A percentile compares a stretch with the other conserved stretches of the same genome.
Evolutionary conservation across 257 asterid genomes (phyloP).

Genomic region (Rubia yunnanensis): DNA sequence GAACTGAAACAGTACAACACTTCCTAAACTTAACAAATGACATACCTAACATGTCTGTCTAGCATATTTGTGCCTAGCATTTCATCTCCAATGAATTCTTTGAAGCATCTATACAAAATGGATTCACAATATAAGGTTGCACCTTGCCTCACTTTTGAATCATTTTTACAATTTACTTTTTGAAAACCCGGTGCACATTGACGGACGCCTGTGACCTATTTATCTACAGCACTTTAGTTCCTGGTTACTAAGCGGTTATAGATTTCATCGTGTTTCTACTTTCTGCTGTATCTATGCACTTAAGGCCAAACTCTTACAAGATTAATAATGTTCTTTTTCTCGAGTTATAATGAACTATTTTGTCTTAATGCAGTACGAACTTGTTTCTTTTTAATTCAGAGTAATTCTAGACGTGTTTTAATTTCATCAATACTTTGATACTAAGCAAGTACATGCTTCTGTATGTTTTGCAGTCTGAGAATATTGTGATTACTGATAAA

Average conservation of each 20-base stretch:
- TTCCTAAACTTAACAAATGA: background rate
- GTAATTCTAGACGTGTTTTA: background rate
- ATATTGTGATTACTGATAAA: conserved; percentile 62
- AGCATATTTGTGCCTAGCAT: background rate
- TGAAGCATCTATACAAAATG: background rate
- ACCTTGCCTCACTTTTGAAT: too few relatives aligned
- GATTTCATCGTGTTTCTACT: background rate
- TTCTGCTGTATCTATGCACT: background rate
- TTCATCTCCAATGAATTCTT: background rate
- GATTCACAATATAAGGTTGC: too few relatives aligned
- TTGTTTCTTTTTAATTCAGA: background rate
- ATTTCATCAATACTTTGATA: background rate
- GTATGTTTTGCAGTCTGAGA: conserved; percentile 62
- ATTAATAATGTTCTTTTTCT: background rate
- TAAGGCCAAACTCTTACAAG: background rate
- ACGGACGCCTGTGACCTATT: background rate
- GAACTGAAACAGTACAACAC: background rate
- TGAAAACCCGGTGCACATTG: background rate
- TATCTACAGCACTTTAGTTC: background rate
- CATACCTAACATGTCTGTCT: background rate
- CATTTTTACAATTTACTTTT: background rate
- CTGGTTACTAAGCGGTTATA: background rate
- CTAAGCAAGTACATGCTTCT: conserved; percentile 16
- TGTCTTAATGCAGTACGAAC: background rate
- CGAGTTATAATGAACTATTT: background rate